These are phyloP conservation scores for Mycena latifolia DNA, from an alignment of 768 basidiomycete species.

Conservation along the genomic window DNA sequence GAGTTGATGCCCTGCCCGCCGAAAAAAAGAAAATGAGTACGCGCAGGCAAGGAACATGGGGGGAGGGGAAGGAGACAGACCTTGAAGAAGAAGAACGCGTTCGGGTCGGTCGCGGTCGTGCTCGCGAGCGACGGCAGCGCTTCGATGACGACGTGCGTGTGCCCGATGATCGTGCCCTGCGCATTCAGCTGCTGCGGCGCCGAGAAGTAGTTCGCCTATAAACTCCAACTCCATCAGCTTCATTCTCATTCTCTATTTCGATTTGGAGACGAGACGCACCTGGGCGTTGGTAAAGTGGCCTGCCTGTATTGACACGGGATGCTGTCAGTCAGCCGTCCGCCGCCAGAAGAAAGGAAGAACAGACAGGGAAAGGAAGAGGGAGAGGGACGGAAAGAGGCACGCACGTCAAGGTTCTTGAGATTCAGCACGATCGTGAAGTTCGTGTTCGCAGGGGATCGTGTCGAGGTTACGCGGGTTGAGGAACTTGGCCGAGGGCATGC, in stretches of 20 bases:
- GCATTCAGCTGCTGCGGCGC: conserved; percentile 3
- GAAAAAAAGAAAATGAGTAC: too few species aligned
- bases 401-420: conserved; percentile 2
- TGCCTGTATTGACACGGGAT: background rate
- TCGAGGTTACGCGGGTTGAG: background rate
- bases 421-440: background rate
- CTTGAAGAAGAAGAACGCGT: conserved; percentile 62
- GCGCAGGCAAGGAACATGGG: too few species aligned
- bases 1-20: conserved; percentile 6
- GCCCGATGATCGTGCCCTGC: conserved; percentile 64
- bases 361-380: background rate
- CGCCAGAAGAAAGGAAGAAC: too few species aligned
- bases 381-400: background rate
- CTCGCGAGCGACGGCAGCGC: conserved; percentile 53
- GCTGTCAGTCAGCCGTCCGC: too few species aligned
- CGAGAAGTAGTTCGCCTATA: conserved; percentile 7
- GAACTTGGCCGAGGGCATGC: conserved; percentile 9
- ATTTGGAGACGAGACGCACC: too few species aligned
- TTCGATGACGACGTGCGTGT: conserved; percentile 71
- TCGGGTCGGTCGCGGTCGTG: conserved; percentile 61
- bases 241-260: too few species aligned
- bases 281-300: conserved; percentile 4
- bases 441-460: background rate
- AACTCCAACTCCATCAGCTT: too few species aligned
- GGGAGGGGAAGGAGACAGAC: too few species aligned